Evolutionary conservation across 352 stramenopile species (phyloP).

Genomic region (Thraustotheca clavata): DNA sequence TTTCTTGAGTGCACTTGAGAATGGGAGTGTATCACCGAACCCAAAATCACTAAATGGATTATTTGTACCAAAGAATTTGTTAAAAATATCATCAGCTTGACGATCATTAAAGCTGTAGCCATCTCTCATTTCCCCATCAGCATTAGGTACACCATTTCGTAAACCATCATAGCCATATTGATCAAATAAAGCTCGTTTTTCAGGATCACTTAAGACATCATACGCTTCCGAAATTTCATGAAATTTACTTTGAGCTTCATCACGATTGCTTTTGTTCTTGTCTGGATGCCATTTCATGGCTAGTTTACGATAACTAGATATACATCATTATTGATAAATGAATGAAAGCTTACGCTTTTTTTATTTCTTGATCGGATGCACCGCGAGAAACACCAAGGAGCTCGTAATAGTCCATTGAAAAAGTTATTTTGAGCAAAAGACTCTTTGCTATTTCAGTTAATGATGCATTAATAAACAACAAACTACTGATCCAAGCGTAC

Average conservation of each 20-base stretch:
- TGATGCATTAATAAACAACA: neutral
- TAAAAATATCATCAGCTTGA: slow-evolving; percentile 87
- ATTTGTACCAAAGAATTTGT: slow-evolving; percentile 87
- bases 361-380: slow-evolving; percentile 82
- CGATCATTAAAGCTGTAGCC: slow-evolving; percentile 87
- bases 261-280: slow-evolving; percentile 87
- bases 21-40: slow-evolving; percentile 80
- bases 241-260: slow-evolving; percentile 88
- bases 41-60: slow-evolving; percentile 90
- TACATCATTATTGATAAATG: neutral
- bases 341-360: slow-evolving; percentile 70
- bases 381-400: slow-evolving; percentile 78
- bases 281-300: slow-evolving; percentile 93
- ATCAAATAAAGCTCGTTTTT: slow-evolving; percentile 90
- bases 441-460: neutral
- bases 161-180: slow-evolving; percentile 92
- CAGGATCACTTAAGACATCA: slow-evolving; percentile 88
- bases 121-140: slow-evolving; percentile 61
- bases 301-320: slow-evolving; percentile 85
- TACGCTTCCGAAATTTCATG: slow-evolving; percentile 93
- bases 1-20: slow-evolving; percentile 69
- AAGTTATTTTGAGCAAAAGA: neutral
- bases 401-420: slow-evolving; percentile 86
- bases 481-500: slow-evolving; percentile 1
- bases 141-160: slow-evolving; percentile 80